Percentiles rank a stretch among this genome's conserved stretches.
These are phyloP conservation scores for Gossypium sturtianum DNA, from an alignment of 345 rosid species.

Conservation along the genomic window DNA sequence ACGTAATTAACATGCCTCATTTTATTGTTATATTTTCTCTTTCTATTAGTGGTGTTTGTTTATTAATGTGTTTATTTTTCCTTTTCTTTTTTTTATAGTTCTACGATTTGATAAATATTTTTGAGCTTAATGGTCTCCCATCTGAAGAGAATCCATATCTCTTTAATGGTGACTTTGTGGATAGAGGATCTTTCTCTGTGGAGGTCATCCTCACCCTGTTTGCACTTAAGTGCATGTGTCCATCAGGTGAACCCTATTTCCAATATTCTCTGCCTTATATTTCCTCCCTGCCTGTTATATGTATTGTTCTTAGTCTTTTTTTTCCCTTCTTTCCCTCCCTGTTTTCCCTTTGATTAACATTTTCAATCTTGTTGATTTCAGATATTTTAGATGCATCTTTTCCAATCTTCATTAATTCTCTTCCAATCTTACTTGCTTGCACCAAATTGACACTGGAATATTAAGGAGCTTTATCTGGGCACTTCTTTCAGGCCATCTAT, in stretches of 20 bases:
- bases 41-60: not conserved
- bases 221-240: conserved; percentile 93
- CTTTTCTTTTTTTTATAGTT: conserved; percentile 56
- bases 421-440: not conserved
- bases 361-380: not conserved
- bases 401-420: not conserved
- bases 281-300: not conserved
- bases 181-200: conserved; percentile 92
- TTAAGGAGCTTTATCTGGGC: not conserved
- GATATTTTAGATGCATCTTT: not conserved
- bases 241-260: conserved; percentile 54
- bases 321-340: not conserved
- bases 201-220: conserved; percentile 92
- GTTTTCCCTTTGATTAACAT: not conserved
- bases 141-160: conserved; percentile 95
- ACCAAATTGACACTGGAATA: not conserved
- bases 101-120: conserved; percentile 86
- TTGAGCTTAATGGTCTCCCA: conserved; percentile 95
- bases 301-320: not conserved
- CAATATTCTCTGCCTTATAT: not conserved
- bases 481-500: not conserved
- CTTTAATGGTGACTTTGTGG: conserved; percentile 97
- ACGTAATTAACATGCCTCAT: not conserved
- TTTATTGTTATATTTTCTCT: not conserved
- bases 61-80: conserved; percentile 9